These are phyloP conservation scores for Gossypium australe DNA, from an alignment of 345 rosid species.

Conservation along the genomic window DNA sequence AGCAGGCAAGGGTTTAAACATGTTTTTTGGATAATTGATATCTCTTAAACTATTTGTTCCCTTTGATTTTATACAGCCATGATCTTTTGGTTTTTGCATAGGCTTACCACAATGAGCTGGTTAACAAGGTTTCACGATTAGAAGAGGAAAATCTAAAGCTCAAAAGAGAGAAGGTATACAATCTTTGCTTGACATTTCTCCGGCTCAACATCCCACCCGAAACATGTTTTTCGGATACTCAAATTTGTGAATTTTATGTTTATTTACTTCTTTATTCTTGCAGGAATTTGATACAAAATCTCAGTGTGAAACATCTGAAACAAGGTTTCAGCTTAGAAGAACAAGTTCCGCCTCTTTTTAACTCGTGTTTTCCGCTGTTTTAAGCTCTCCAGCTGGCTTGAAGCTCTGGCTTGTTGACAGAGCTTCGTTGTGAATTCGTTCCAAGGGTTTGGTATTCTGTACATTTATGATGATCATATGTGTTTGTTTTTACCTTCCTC, in stretches of 20 bases:
- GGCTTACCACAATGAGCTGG: conserved; percentile 63
- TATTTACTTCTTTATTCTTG: conserved; percentile 7
- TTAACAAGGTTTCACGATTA: conserved; percentile 43
- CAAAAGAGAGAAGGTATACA: conserved; percentile 58
- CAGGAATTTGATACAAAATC: conserved; percentile 44
- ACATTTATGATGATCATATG: not conserved
- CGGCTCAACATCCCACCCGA: not conserved
- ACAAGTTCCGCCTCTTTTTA: conserved; percentile 46
- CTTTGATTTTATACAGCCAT: not conserved
- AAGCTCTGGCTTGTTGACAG: conserved; percentile 17
- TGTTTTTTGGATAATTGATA: not conserved
- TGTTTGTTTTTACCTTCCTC: not conserved
- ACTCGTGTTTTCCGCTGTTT: not conserved
- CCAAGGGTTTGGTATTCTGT: not conserved
- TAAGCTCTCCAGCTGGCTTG: conserved; percentile 14
- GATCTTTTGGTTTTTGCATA: conserved; percentile 15
- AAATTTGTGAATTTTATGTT: not conserved
- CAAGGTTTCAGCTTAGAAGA: conserved; percentile 49
- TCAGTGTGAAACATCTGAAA: conserved; percentile 21
- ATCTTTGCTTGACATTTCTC: conserved; percentile 2
- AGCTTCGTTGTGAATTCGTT: conserved; percentile 8
- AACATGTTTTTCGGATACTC: not conserved
- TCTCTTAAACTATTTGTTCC: conserved; percentile 7
- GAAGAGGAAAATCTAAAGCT: conserved; percentile 48
- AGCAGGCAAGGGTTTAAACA: conserved; percentile 32